Base-by-base conservation (phyloP, 2,329 filamentous ascomycete genomes). In the Trichoderma atrobrunneum region DNA sequence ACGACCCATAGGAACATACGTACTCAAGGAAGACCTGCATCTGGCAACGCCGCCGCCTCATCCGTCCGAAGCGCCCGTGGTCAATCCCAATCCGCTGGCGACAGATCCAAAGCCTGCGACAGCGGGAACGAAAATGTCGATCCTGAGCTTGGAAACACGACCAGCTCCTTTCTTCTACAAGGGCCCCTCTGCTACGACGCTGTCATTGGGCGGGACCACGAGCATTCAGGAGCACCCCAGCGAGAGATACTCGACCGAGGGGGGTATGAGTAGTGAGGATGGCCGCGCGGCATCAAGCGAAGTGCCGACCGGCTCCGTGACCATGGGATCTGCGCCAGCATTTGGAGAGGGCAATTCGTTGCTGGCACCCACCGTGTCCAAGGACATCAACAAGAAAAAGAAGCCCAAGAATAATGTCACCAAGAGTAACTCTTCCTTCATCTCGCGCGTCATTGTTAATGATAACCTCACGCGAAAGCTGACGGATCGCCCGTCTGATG, bases 341-440 rank as follows among this genome's bases (percentile, higher is more conserved):
- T 98, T 98, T 81, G 95, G 95, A 8, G 93, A 96, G 77, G 92
- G 93, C 68, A 98, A 97, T 79, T 87, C 91, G 7, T 87, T 93
- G 30, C 85, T 98, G 34, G 85, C 87, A 12, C 85, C 87, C 21
- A 84, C 86, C 18, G 87, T 87, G 66, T 85, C 87, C 34, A 94
- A 93, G 78, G 93, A 95, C 78, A 87, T 89, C 54, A 90, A 89
- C 75, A 98, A 98, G 85, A 88, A 90, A 80, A 89, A 91, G 78
- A 99, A 99, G 81, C 96, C 96, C 3, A 99, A 98, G 87, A 98
- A 95, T 82, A 98, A 97, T 81, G 96, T 99, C 81, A 91, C 95
- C 67, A 99, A 99, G 86, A 98, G 94, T 84, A 98, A 97, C 81
- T 99, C 96, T 11, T 97, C 95, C 0, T 99, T 98, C 79, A 96